Conservation (phyloP, 2,329 filamentous ascomycete species). For the Trichoderma koningii region DNA sequence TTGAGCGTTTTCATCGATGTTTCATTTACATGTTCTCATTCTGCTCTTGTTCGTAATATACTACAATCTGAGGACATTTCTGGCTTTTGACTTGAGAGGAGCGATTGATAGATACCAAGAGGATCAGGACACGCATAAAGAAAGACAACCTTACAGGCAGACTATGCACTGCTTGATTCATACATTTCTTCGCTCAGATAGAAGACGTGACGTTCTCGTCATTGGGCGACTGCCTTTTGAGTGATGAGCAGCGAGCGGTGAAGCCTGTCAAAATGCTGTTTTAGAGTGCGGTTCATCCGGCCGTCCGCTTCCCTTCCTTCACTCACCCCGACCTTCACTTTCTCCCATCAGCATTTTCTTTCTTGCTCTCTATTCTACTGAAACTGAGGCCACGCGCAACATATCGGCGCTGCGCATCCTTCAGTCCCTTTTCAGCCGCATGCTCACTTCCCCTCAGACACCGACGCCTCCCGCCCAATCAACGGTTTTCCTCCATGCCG, state of each 20-base stretch:
- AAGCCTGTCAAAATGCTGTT: too few relatives aligned
- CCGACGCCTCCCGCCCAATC: background rate
- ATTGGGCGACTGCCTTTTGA: too few relatives aligned
- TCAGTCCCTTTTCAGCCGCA: background rate
- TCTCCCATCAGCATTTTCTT: background rate
- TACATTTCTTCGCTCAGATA: rapidly evolving
- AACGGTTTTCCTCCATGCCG: background rate
- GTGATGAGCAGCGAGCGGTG: too few relatives aligned
- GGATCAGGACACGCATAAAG: background rate
- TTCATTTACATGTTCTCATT: background rate
- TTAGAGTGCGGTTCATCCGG: too few relatives aligned
- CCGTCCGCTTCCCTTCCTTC: too few relatives aligned
- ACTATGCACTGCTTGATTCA: background rate
- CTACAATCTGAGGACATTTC: background rate
- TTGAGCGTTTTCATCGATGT: background rate
- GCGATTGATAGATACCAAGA: background rate
- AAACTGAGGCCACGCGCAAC: too few relatives aligned
- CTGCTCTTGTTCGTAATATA: background rate
- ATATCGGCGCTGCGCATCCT: too few relatives aligned
- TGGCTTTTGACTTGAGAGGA: background rate
- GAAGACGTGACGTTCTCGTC: background rate
- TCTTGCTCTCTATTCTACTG: background rate
- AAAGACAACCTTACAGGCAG: background rate
- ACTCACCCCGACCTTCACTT: background rate
- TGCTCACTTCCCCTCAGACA: background rate